Conservation (phyloP, 2,329 filamentous ascomycete genomes). For the Ophiostoma fasciatum region DNA sequence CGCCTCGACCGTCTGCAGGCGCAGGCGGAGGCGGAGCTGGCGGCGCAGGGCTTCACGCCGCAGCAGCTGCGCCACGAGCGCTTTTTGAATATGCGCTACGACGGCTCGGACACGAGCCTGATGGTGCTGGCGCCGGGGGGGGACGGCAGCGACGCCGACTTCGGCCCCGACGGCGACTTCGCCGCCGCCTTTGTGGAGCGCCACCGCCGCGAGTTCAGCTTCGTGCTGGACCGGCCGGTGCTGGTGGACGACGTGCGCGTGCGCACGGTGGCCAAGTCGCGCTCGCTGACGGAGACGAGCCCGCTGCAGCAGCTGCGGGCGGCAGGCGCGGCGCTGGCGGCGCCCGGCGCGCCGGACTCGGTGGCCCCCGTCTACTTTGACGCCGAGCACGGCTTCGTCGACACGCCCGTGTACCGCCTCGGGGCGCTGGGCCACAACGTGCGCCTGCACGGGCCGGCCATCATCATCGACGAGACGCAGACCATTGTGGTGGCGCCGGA, state of each 20-base stretch:
- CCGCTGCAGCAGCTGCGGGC: conserved; percentile 54
- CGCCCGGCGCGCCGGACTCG: neutral
- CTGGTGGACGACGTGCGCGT: conserved; percentile 84
- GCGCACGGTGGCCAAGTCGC: conserved; percentile 60
- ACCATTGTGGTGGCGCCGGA: conserved; percentile 79
- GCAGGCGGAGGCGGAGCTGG: conserved; percentile 47
- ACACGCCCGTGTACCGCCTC: conserved; percentile 75
- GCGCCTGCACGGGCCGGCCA: conserved; percentile 61
- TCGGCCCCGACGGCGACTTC: conserved; percentile 70
- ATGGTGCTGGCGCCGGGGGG: conserved; percentile 45
- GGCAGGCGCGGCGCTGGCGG: conserved; percentile 35
- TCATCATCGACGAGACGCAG: conserved; percentile 75
- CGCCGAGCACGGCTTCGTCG: conserved; percentile 44
- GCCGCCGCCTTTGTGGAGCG: conserved; percentile 71
- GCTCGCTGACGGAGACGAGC: conserved; percentile 46
- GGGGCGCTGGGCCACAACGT: conserved; percentile 58
- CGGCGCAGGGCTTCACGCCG: conserved; percentile 58
- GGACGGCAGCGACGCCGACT: conserved; percentile 48
- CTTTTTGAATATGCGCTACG: conserved; percentile 86
- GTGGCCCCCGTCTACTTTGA: conserved; percentile 69
- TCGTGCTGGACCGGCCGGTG: conserved; percentile 73
- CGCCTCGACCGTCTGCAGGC: neutral
- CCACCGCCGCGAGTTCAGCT: conserved; percentile 85
- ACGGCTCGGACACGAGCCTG: conserved; percentile 75
- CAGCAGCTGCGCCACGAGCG: neutral